A percentile compares a stretch with the other conserved stretches of the same genome.
These are phyloP conservation scores for Oryza glaberrima DNA, from an alignment of 176 grass and related monocot species.

Conservation along the genomic window DNA sequence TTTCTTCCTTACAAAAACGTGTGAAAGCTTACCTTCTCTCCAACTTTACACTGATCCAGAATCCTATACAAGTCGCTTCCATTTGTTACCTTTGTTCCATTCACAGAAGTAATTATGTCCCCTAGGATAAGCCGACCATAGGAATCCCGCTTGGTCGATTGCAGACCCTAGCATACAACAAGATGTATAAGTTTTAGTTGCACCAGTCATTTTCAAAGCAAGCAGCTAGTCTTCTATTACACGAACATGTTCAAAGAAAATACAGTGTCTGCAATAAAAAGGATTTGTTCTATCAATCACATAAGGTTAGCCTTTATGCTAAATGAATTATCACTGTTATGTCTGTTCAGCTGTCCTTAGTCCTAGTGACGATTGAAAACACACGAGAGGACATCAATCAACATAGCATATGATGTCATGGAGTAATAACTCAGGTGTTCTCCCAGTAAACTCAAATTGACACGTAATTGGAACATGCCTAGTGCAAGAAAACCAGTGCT, in stretches of 20 bases:
- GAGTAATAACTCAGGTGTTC: constrained; percentile 2
- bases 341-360: not conserved
- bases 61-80: constrained; percentile 95
- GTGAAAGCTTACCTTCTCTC: constrained; percentile 70
- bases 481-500: not conserved
- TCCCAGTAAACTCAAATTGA: not conserved
- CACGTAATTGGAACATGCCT: not conserved
- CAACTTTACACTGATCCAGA: constrained; percentile 98
- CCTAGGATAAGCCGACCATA: constrained; percentile 89
- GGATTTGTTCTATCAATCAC: not conserved
- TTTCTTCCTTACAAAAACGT: not conserved
- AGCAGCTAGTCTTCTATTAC: not conserved
- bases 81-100: constrained; percentile 84
- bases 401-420: not conserved
- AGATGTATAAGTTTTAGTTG: constrained; percentile 1
- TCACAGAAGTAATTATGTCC: constrained; percentile 94
- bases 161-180: constrained; percentile 64
- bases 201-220: not conserved
- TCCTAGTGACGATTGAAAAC: not conserved
- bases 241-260: constrained; percentile 1
- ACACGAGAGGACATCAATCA: not conserved
- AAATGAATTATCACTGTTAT: not conserved
- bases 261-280: not conserved
- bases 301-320: not conserved
- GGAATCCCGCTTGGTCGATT: constrained; percentile 81